Conservation (phyloP, 345 rosid genomes). For the Eucalyptus regnans region DNA sequence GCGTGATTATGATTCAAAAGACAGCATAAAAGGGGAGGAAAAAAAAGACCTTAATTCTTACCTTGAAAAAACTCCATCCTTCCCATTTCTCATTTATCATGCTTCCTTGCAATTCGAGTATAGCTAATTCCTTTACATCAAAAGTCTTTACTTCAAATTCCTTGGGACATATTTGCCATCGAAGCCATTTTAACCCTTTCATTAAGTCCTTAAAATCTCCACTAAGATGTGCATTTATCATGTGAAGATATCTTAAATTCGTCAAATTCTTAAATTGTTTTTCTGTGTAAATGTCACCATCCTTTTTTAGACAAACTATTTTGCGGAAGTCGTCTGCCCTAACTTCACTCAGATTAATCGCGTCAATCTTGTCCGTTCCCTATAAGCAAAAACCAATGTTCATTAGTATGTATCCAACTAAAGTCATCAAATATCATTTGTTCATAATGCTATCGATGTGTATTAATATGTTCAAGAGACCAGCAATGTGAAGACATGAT, state of each 20-base stretch:
- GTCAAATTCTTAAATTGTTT: too few relatives aligned
- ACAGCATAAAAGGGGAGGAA: fast-evolving
- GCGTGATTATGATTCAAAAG: neutral
- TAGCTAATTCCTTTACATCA: fast-evolving
- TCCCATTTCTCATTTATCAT: too few relatives aligned
- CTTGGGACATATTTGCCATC: fast-evolving
- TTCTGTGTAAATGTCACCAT: too few relatives aligned
- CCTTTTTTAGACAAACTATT: too few relatives aligned
- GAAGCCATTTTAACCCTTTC: too few relatives aligned
- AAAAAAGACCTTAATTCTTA: neutral
- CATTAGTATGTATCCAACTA: too few relatives aligned
- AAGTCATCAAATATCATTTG: neutral
- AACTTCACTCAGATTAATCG: fast-evolving
- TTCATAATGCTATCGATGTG: fast-evolving
- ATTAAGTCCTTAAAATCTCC: too few relatives aligned
- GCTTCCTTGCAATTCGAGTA: fast-evolving
- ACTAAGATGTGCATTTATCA: fast-evolving
- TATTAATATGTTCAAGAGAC: too few relatives aligned
- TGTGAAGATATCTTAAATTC: too few relatives aligned
- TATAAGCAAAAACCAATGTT: too few relatives aligned
- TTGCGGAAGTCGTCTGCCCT: fast-evolving
- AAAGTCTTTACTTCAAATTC: too few relatives aligned
- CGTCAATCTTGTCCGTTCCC: too few relatives aligned
- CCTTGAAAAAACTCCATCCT: neutral
- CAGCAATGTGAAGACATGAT: neutral